Evolutionary conservation across 805 yeast species (phyloP).

Genomic region (Teunomyces gatunensis): DNA sequence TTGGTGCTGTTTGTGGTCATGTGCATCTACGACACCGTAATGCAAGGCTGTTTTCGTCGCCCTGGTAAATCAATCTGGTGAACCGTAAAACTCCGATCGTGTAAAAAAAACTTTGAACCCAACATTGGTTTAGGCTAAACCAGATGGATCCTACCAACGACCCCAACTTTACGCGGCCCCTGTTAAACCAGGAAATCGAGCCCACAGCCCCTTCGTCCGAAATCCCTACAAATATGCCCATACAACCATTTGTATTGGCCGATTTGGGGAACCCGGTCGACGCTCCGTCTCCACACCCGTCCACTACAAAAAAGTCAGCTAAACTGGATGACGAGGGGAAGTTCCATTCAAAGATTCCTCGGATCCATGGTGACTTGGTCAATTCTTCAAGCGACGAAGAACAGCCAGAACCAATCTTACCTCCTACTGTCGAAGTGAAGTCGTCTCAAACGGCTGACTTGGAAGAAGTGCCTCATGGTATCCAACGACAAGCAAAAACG

Average conservation of each 20-base stretch:
- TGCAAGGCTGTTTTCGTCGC: neutral
- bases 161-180: conserved; percentile 86
- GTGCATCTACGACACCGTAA: neutral
- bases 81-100: conserved; percentile 1
- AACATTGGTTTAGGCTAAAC: neutral
- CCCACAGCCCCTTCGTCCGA: conserved; percentile 66
- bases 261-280: conserved; percentile 70
- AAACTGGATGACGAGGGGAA: conserved; percentile 8
- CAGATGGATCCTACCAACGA: conserved; percentile 87
- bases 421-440: conserved; percentile 45
- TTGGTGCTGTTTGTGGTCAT: neutral
- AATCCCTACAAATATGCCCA: conserved; percentile 74
- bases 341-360: conserved; percentile 46
- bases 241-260: conserved; percentile 74
- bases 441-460: conserved; percentile 81
- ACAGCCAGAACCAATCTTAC: conserved; percentile 20
- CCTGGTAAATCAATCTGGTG: neutral
- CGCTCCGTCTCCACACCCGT: conserved; percentile 64
- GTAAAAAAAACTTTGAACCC: neutral
- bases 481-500: conserved; percentile 78
- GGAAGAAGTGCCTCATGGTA: conserved; percentile 96
- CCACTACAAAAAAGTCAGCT: conserved; percentile 11
- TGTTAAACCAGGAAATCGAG: conserved; percentile 56
- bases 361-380: conserved; percentile 55
- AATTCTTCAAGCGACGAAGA: conserved; percentile 41